Evolutionary conservation across 805 yeast species (phyloP).

Genomic region (Candida stauntonica): DNA sequence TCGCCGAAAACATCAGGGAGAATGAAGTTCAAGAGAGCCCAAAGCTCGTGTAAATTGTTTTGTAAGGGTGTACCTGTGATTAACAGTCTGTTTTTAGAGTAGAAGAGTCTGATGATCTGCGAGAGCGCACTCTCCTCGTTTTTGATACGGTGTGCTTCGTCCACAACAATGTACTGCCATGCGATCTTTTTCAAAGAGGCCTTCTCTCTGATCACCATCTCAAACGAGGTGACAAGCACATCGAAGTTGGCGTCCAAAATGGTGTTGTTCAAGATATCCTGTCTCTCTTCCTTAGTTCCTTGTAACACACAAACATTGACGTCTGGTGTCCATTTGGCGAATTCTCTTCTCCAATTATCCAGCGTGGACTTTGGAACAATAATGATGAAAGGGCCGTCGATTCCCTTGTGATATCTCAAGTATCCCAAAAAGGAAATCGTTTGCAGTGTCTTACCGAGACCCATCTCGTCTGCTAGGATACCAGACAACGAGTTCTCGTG

Average conservation of each 20-base stretch:
- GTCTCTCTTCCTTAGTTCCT: conserved; percentile 84
- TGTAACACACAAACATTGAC: conserved; percentile 81
- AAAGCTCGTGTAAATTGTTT: conserved; percentile 89
- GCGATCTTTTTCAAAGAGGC: conserved; percentile 70
- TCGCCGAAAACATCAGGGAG: conserved; percentile 95
- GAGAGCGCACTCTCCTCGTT: conserved; percentile 91
- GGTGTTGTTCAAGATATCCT: conserved; percentile 49
- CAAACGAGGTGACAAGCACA: conserved; percentile 86
- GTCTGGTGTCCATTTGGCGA: conserved; percentile 93
- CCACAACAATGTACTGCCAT: conserved; percentile 93
- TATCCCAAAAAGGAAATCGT: conserved; percentile 91
- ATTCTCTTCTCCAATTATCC: conserved; percentile 96
- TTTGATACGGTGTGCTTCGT: conserved; percentile 95
- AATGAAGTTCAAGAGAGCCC: conserved; percentile 90
- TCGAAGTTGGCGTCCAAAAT: conserved; percentile 78
- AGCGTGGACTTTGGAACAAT: conserved; percentile 94
- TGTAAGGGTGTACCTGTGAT: conserved; percentile 97
- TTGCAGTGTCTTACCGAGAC: conserved; percentile 92
- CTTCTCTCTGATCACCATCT: conserved; percentile 90
- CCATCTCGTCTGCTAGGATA: conserved; percentile 97
- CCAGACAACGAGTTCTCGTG: conserved; percentile 90
- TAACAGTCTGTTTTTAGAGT: conserved; percentile 76
- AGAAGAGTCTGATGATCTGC: conserved; percentile 85
- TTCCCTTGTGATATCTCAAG: conserved; percentile 67
- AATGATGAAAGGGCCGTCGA: conserved; percentile 87